These are phyloP conservation scores for Termitomyces sp. DNA, from an alignment of 768 basidiomycete species.

Conservation along the genomic window DNA sequence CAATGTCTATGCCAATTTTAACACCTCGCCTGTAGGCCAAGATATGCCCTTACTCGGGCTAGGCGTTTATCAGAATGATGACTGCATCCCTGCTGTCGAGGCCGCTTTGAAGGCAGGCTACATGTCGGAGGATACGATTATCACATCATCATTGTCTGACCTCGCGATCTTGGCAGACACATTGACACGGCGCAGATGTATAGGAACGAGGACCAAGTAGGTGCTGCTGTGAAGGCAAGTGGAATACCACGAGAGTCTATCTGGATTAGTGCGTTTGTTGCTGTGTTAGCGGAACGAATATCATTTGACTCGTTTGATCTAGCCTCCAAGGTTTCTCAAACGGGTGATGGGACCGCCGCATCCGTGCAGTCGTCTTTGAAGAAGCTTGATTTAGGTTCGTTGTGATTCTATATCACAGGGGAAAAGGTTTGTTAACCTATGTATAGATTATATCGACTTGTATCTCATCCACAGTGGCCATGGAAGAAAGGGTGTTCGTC, in stretches of 20 bases:
- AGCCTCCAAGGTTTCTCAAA: slow-evolving; percentile 49
- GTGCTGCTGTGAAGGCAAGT: slow-evolving; percentile 50
- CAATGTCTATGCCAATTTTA: neutral
- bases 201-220: slow-evolving; percentile 56
- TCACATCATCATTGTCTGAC: neutral
- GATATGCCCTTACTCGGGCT: slow-evolving; percentile 63
- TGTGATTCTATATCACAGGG: neutral
- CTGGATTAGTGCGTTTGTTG: slow-evolving; percentile 51
- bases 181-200: slow-evolving; percentile 71
- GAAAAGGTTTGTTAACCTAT: neutral
- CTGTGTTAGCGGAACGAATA: neutral
- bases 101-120: slow-evolving; percentile 63
- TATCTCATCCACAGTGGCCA: slow-evolving; percentile 73
- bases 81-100: slow-evolving; percentile 44
- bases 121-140: slow-evolving; percentile 23
- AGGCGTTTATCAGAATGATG: slow-evolving; percentile 62
- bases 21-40: slow-evolving; percentile 27
- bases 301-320: slow-evolving; percentile 13
- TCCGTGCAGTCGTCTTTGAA: slow-evolving; percentile 34
- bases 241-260: slow-evolving; percentile 49
- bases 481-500: slow-evolving; percentile 53
- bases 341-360: slow-evolving; percentile 2
- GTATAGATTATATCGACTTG: slow-evolving; percentile 44
- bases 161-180: slow-evolving; percentile 35
- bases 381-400: slow-evolving; percentile 51